Conservation (phyloP, 2,329 filamentous ascomycete species). For the Cyanodermella asteris region DNA sequence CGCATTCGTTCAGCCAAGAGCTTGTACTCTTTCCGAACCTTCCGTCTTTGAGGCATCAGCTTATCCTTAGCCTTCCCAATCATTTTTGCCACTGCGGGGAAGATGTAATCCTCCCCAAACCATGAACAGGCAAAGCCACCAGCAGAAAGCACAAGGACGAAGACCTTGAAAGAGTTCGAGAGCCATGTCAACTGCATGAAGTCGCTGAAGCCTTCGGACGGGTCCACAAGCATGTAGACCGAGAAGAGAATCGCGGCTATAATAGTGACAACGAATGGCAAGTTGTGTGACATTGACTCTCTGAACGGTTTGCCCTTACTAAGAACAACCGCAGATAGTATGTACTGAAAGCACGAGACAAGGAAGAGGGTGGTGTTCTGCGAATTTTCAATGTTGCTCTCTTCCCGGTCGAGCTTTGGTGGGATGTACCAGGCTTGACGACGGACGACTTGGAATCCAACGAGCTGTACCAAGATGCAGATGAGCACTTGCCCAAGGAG, state of each 20-base stretch:
- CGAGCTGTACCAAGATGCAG: constrained; percentile 53
- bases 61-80: constrained; percentile 40
- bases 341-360: constrained; percentile 84
- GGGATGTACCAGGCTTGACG: constrained; percentile 64
- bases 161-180: constrained; percentile 47
- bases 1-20: constrained; percentile 47
- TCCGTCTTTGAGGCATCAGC: constrained; percentile 35
- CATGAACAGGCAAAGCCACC: constrained; percentile 49
- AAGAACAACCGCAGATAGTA: constrained; percentile 68
- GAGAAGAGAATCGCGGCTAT: constrained; percentile 43
- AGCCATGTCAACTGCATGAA: constrained; percentile 76
- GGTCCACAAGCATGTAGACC: constrained; percentile 59
- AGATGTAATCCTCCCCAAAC: constrained; percentile 47
- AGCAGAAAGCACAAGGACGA: constrained; percentile 47
- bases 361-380: constrained; percentile 86
- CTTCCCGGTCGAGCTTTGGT: constrained; percentile 52
- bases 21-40: constrained; percentile 79
- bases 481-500: constrained; percentile 73
- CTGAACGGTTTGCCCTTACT: constrained; percentile 84
- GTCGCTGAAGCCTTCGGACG: constrained; percentile 43
- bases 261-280: constrained; percentile 68
- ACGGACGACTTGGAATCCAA: constrained; percentile 53
- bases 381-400: constrained; percentile 73
- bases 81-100: constrained; percentile 44
- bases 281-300: constrained; percentile 56